Evolutionary conservation across 225 moss, liverwort and hornwort species (phyloP), one percentile per base, ranked within the genome.

Genomic region (Marchantia polymorpha): DNA sequence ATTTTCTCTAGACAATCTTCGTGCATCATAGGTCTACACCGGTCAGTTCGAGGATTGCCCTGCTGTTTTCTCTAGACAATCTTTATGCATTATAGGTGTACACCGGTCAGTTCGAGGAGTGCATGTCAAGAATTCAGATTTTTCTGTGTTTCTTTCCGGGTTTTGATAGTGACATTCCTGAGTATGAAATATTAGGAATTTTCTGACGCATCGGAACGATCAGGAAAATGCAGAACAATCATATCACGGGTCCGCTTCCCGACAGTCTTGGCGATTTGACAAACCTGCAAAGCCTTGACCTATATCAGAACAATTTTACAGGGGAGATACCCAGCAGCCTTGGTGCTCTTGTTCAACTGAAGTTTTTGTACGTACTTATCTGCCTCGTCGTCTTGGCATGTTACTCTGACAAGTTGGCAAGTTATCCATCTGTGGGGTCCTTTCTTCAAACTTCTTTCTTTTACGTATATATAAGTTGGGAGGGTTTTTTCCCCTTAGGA

Each of bases 151-250:
- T 39, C 39, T 39, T 39, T 39, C 39, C 5, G 39, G 39, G 39
- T 39, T 39, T 39, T 39, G 39, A 39, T 39, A 39, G 39, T 39
- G 39, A 39, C 39, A 6, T 11, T 20, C 9, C 22, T 8, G 11
- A 70, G 23, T 64, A 64, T 25, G 64, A 64, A 15, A 64, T 23
- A 8, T 8, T 7, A 27, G 22, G 47, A 19, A 14, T 22, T 20
- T 22, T 0, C 20, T 70, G 69, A 73, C 64, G 79, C 20, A 0
- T 52, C 0, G 26, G 25, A 12, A 25, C 53, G 39, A 56, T 72
- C 89, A 99, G 97, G 86, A 93, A 93, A 78, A 83, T 99, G 88
- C 93, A 99, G 76, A 91, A 88, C 83, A 99, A 99, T 86, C 91
- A 93, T 60, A 82, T 99, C 69, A 81, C 93, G 68, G 97, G 97